Percentiles rank a stretch among this genome's conserved stretches.
Conservation (phyloP, 345 rosid species). For the Bretschneidera sinensis region DNA sequence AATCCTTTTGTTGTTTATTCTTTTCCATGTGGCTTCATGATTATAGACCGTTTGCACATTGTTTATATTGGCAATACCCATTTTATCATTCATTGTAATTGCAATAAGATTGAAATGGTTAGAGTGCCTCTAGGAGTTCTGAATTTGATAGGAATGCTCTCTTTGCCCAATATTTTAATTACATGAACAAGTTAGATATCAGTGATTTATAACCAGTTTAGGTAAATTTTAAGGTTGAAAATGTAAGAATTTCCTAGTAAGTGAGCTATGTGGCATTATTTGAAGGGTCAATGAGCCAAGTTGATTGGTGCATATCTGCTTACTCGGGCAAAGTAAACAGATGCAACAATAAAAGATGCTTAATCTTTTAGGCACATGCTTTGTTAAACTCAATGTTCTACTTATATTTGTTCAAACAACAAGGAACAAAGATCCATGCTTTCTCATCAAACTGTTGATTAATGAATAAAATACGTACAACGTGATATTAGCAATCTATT, state of each 20-base stretch:
- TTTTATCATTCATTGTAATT: not conserved
- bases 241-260: not conserved
- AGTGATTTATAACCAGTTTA: not conserved
- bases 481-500: not conserved
- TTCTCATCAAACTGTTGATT: too few species aligned
- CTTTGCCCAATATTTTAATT: not conserved
- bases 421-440: too few species aligned
- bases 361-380: too few species aligned
- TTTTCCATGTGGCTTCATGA: not conserved
- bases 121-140: not conserved
- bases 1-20: not conserved
- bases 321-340: too few species aligned
- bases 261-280: not conserved
- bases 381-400: too few species aligned
- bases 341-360: too few species aligned
- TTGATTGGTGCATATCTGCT: not conserved
- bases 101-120: not conserved
- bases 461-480: too few species aligned
- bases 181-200: not conserved
- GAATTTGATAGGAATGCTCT: not conserved
- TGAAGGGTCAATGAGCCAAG: not conserved
- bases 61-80: not conserved
- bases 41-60: conserved; percentile 3
- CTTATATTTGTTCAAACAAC: too few species aligned
- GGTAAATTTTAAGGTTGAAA: not conserved